These are phyloP conservation scores for Rhodotorula sp. DNA, from an alignment of 1,284 basidiomycete genomes.

Conservation along the genomic window DNA sequence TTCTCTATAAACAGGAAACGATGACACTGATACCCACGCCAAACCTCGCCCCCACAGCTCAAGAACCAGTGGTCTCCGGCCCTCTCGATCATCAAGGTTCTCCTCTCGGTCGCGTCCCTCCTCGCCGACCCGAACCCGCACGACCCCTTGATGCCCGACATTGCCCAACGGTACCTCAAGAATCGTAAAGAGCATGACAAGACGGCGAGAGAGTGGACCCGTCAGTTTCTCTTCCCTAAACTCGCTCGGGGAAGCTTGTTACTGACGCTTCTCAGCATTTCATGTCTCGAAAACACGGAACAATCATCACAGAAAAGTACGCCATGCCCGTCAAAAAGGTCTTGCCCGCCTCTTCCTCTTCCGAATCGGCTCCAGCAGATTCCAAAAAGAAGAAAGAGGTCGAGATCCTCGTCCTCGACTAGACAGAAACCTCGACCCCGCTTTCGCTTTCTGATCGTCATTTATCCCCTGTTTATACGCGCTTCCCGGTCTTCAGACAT, in stretches of 20 bases:
- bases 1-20: background rate
- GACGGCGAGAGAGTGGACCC: conserved; percentile 35
- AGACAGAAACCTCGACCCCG: background rate
- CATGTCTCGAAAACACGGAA: too few species aligned
- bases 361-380: background rate
- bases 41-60: conserved; percentile 19
- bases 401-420: conserved; percentile 31
- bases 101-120: conserved; percentile 95
- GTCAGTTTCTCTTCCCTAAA: background rate
- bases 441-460: background rate
- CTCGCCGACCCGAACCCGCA: conserved; percentile 93
- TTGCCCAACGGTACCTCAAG: conserved; percentile 69
- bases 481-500: too few species aligned
- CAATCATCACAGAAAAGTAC: conserved; percentile 26
- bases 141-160: conserved; percentile 68
- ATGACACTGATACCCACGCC: background rate
- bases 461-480: background rate
- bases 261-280: too few species aligned
- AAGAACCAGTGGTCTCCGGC: conserved; percentile 82
- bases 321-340: conserved; percentile 21
- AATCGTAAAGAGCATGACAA: conserved; percentile 38
- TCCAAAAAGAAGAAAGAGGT: conserved; percentile 26
- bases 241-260: too few species aligned
- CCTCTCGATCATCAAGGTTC: conserved; percentile 52
- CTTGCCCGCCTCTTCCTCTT: background rate